phyloP scores from a whole-genome alignment of 495 filamentous ascomycete genomes.

The Neurospora hispaniola region DNA sequence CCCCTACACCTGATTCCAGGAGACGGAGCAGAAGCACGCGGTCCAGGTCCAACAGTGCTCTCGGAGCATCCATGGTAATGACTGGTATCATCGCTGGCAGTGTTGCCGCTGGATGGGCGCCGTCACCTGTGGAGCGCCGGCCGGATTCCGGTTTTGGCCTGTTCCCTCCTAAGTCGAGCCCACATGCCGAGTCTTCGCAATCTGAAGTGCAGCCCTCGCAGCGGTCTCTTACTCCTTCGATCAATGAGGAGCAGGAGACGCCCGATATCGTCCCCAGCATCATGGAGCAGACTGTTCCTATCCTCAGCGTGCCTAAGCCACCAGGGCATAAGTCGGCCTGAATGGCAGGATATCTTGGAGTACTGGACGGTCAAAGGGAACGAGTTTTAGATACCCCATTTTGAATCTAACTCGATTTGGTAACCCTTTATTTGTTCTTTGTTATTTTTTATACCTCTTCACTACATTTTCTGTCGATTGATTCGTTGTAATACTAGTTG shows the following conservation, averaged over 20 bases:
- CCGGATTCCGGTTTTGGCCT: conserved; percentile 17
- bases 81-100: conserved; percentile 80
- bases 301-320: conserved; percentile 31
- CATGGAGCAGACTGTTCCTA: conserved; percentile 26
- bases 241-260: conserved; percentile 31
- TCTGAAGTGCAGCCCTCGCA: conserved; percentile 16
- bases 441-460: not conserved
- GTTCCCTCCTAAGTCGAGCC: conserved; percentile 9
- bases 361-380: not conserved
- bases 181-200: not conserved
- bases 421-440: not conserved
- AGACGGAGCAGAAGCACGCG: conserved; percentile 55
- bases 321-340: conserved; percentile 4
- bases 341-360: not conserved
- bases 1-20: conserved; percentile 59
- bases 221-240: conserved; percentile 15
- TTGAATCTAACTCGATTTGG: not conserved
- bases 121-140: conserved; percentile 59
- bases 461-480: not conserved
- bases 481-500: not conserved
- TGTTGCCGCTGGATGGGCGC: conserved; percentile 63
- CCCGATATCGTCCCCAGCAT: conserved; percentile 9
- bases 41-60: conserved; percentile 77
- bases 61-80: conserved; percentile 77
- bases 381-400: not conserved